Base-by-base conservation (phyloP, 2,329 filamentous ascomycete genomes). In the Fusarium lyarnte region DNA sequence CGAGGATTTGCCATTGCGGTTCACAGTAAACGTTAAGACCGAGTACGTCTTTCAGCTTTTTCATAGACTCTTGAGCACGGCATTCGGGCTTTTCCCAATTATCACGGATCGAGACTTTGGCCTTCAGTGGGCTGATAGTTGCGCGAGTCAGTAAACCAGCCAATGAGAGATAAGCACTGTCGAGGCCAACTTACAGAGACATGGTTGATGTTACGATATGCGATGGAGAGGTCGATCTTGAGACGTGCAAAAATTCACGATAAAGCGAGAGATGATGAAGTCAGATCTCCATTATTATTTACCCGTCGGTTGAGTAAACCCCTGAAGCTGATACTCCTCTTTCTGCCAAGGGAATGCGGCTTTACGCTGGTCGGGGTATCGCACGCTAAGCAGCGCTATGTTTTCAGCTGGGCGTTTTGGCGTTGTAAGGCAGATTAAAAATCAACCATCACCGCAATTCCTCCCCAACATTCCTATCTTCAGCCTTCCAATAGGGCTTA, bases 1-100 rank as follows among this genome's bases (percentile, higher is more conserved):
- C 73, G 19, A 87, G 78, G 49, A 84, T 81, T 11, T 76, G 74
- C 84, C 85, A 87, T 73, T 86, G 82, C 2, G 84, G 84, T 11
- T 84, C 79, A 41, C 83, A 76, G 27, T 72, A 70, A 23, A 86
- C 76, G 0, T 80, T 65, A 35, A 83, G 81, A 2, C 86, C 86
- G 19, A 87, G 76, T 10, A 79, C 62, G 2, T 78, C 70, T 23
- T 78, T 72, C 21, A 85, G 72, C 8, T 58, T 66, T 31, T 69
- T 72, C 31, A 84, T 76, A 1, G 82, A 72, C 23, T 70, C 78
- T 36, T 83, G 82, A 1, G 81, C 75, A 3, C 81, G 69, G 8
- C 79, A 74, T 33, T 80, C 77, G 12, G 76, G 61, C 16, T 78
- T 81, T 35, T 80, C 77, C 84, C 84, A 87, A 57, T 79, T 72